Base-by-base conservation (phyloP, 2,329 filamentous ascomycete genomes). In the Alternaria dauci region DNA sequence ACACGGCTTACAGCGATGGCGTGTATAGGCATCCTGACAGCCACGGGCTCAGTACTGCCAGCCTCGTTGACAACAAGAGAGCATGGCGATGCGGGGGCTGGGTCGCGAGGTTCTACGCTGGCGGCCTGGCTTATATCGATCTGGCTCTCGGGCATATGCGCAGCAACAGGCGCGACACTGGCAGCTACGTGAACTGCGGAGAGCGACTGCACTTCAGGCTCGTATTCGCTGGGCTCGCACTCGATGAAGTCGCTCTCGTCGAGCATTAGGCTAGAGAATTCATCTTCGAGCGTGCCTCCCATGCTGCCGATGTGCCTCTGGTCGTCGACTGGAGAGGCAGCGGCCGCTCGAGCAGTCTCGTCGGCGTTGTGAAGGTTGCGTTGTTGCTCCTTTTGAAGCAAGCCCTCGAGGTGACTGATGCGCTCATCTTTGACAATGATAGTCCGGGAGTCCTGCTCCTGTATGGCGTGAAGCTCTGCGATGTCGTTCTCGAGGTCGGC, bases 341-440 rank as follows among this genome's bases (percentile, higher is more conserved):
- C 58, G 8, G 57, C 63, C 6, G 51, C 58, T 20, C 48, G 44
- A 18, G 56, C 63, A 18, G 58, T 54, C 2, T 52, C 61, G 36
- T 67, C 61, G 46, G 60, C 63, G 18, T 47, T 52, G 11, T 61
- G 48, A 18, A 62, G 54, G 46, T 28, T 62, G 47, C 60, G 59
- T 36, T 62, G 50, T 3, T 58, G 44, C 55, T 66, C 61, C 55
- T 68, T 70, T 46, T 73, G 71, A 20, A 59, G 44, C 44, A 70
- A 62, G 9, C 34, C 47, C 52, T 73, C 71, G 39, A 73, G 65
- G 28, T 66, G 55, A 26, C 46, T 51, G 51, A 73, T 73, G 59
- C 71, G 69, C 59, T 69, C 65, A 47, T 73, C 69, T 52, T 71
- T 73, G 62, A 73, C 62, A 3, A 58, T 36, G 23, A 71, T 41